Evolutionary conservation across 495 filamentous ascomycete genomes (phyloP).

Genomic region (Alectoria sarmentosa): DNA sequence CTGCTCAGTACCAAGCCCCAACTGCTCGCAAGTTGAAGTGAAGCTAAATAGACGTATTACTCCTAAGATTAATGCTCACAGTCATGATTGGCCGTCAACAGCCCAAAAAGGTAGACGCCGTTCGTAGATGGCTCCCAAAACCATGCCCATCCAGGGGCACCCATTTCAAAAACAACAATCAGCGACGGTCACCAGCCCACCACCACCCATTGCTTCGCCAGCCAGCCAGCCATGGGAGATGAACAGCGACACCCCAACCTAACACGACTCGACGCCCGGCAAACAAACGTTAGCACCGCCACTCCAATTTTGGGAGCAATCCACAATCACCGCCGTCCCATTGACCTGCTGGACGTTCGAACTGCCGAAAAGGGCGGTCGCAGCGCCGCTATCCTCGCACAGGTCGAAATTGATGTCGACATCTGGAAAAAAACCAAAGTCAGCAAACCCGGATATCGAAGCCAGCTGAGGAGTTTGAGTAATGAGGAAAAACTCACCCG

Average conservation of each 20-base stretch:
- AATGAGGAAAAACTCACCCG: background rate
- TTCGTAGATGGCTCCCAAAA: background rate
- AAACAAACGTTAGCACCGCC: background rate
- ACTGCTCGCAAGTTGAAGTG: background rate
- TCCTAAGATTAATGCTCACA: background rate
- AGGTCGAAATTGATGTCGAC: constrained; percentile 35
- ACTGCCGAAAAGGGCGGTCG: constrained; percentile 29
- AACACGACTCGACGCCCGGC: background rate
- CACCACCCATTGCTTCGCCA: background rate
- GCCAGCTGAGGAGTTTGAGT: background rate
- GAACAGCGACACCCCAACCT: background rate
- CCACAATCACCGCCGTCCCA: constrained; percentile 29
- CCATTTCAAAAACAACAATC: background rate
- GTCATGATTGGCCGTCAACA: background rate
- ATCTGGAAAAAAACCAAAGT: constrained; percentile 25
- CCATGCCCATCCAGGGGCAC: background rate
- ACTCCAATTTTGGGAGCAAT: constrained; percentile 20
- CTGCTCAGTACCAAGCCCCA: background rate
- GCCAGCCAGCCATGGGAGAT: background rate
- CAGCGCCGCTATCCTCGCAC: constrained; percentile 32
- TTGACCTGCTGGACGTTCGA: constrained; percentile 29
- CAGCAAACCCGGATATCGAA: background rate
- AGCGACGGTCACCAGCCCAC: background rate
- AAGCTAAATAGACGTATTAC: background rate
- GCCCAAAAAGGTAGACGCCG: background rate